Percentiles rank a stretch among this genome's conserved stretches.
Evolutionary conservation across 1,284 basidiomycete species (phyloP).

Genomic region (Cryptococcus floricola): DNA sequence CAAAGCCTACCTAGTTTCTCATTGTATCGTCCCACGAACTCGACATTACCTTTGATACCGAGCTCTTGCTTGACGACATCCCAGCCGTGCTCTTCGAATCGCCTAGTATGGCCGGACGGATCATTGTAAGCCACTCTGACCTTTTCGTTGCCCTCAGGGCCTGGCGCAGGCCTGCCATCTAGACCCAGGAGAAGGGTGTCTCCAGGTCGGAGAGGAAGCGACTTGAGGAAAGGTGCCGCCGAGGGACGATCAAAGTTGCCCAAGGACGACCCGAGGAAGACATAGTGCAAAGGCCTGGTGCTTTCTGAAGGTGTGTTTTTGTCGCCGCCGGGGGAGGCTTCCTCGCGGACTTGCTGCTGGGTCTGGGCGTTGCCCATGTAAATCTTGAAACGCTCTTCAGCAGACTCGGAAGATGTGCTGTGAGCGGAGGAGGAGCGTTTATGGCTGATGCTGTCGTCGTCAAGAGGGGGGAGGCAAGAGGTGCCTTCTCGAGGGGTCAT

Average conservation of each 20-base stretch:
- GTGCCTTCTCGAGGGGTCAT: conserved; percentile 21
- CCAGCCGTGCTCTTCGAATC: conserved; percentile 90
- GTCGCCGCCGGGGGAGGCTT: background rate
- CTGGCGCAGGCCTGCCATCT: conserved; percentile 57
- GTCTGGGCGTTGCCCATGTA: background rate
- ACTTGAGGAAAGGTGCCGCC: conserved; percentile 70
- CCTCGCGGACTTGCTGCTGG: background rate
- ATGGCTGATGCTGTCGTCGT: conserved; percentile 7
- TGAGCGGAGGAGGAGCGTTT: conserved; percentile 1
- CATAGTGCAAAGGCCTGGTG: conserved; percentile 63
- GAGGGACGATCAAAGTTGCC: conserved; percentile 83
- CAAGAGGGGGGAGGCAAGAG: conserved; percentile 19
- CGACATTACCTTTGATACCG: conserved; percentile 47
- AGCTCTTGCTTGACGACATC: conserved; percentile 52
- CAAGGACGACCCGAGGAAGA: conserved; percentile 92
- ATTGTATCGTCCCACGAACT: conserved; percentile 79
- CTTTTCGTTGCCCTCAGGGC: conserved; percentile 38
- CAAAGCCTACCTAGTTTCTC: conserved; percentile 58
- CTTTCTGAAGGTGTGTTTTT: background rate
- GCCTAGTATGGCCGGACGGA: conserved; percentile 66
- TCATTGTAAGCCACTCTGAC: conserved; percentile 73
- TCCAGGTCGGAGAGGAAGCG: conserved; percentile 65
- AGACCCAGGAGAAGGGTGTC: conserved; percentile 67
- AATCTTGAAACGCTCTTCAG: background rate
- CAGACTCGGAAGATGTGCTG: conserved; percentile 18